These are phyloP conservation scores for Solanum peruvianum DNA, from an alignment of 257 asterid genomes.

Conservation along the genomic window DNA sequence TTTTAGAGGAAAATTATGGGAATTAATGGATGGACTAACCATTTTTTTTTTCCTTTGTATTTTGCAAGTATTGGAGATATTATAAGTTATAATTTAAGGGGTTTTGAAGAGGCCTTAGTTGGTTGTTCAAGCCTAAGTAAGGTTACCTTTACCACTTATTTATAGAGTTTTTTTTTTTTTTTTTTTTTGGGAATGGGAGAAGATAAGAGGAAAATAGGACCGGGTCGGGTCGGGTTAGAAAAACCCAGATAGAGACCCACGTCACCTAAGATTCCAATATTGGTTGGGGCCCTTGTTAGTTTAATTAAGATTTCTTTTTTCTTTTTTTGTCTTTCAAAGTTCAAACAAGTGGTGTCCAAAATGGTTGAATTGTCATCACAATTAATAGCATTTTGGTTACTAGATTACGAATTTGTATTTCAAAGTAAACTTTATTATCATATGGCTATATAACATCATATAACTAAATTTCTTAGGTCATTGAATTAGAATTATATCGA, in stretches of 20 bases:
- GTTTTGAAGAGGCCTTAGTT: conserved; percentile 6
- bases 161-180: conserved; percentile 16
- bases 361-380: not conserved
- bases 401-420: not conserved
- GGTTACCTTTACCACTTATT: conserved; percentile 22
- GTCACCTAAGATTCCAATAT: not conserved
- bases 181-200: not conserved
- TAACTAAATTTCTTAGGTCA: not conserved
- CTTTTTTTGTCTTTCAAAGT: not conserved
- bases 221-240: not conserved
- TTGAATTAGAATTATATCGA: not conserved
- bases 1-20: conserved; percentile 25
- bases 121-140: conserved; percentile 45
- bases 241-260: not conserved
- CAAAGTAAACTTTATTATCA: not conserved
- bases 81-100: not conserved
- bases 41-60: conserved; percentile 6
- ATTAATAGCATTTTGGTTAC: not conserved
- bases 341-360: not conserved
- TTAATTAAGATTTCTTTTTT: not conserved
- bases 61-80: not conserved
- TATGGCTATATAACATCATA: not conserved
- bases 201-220: not conserved
- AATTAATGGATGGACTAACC: conserved; percentile 31
- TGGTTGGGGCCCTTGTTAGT: not conserved